phyloP scores from a whole-genome alignment of 768 basidiomycete species.

The Calvatia gigantea region DNA sequence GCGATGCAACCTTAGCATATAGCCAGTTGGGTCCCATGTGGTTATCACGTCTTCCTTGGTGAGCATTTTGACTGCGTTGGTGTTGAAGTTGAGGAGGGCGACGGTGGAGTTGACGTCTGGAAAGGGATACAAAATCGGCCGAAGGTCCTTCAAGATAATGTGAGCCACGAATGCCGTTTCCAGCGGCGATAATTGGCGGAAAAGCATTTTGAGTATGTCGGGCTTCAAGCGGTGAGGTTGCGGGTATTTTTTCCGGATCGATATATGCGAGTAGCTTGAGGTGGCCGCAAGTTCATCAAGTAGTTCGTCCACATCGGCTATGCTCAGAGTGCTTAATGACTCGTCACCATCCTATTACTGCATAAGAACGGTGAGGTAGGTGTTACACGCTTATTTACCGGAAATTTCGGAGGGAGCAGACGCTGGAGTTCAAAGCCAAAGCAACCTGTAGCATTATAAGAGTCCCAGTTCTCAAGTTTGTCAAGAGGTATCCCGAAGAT shows the following conservation, averaged over 20 bases:
- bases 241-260: slow-evolving; percentile 35
- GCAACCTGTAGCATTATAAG: slow-evolving; percentile 52
- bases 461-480: slow-evolving; percentile 35
- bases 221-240: slow-evolving; percentile 23
- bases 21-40: slow-evolving; percentile 62
- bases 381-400: slow-evolving; percentile 25
- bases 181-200: slow-evolving; percentile 51
- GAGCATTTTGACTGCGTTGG: slow-evolving; percentile 51
- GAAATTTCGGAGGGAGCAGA: slow-evolving; percentile 36
- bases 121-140: slow-evolving; percentile 73
- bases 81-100: slow-evolving; percentile 54
- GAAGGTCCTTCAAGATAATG: slow-evolving; percentile 84
- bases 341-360: slow-evolving; percentile 24
- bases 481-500: slow-evolving; percentile 36
- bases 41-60: slow-evolving; percentile 63
- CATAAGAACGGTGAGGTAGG: neutral
- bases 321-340: slow-evolving; percentile 33
- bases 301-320: slow-evolving; percentile 56
- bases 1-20: slow-evolving; percentile 51
- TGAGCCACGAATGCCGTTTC: slow-evolving; percentile 76
- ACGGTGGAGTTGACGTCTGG: slow-evolving; percentile 44
- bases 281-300: slow-evolving; percentile 72
- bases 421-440: slow-evolving; percentile 64
- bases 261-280: slow-evolving; percentile 54
- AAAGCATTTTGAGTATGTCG: slow-evolving; percentile 52